Evolutionary conservation across 2,329 filamentous ascomycete genomes (phyloP), one percentile per base, ranked within the genome.

Genomic region (Dryadomyces sulphureus): DNA sequence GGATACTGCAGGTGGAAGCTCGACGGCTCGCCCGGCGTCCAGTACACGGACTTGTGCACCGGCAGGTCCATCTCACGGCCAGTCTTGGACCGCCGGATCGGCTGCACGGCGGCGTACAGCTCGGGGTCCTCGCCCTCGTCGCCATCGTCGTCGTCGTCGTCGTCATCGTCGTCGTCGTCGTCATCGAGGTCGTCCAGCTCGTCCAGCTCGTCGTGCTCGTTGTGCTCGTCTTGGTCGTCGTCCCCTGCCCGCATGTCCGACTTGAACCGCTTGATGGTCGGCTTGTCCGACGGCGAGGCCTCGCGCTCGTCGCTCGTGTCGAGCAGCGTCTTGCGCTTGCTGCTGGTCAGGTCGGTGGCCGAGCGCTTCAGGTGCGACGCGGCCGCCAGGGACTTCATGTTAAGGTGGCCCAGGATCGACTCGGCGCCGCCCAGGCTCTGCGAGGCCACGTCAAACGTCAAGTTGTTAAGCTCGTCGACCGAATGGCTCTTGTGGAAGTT

Each of bases 1-100:
- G 77, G 77, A 53, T 81, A 81, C 43, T 72, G 58, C 4, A 78
- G 63, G 51, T 81, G 77, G 68, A 75, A 78, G 1, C 73, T 78
- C 19, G 56, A 62, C 46, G 63, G 63, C 52, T 79, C 69, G 39
- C 65, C 63, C 4, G 63, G 60, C 41, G 70, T 67, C 77, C 77
- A 81, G 54, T 73, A 81, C 1, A 65, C 65, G 7, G 63, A 66
- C 51, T 79, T 78, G 52, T 68, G 64, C 12, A 77, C 67, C 4
- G 72, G 70, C 19, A 65, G 62, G 53, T 80, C 74, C 36, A 79
- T 74, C 52, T 74, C 72, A 21, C 76, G 68, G n/a, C 66, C 66
- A 0, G 72, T 75, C 25, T 66, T 63, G 19, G 65, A 64, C 45
- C 66, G 67, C 43, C 58, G 59, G 42, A 76, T 64, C 20, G 68